Evolutionary conservation across 306 rosid genomes (phyloP).

Genomic region (Citrullus mucosospermus): DNA sequence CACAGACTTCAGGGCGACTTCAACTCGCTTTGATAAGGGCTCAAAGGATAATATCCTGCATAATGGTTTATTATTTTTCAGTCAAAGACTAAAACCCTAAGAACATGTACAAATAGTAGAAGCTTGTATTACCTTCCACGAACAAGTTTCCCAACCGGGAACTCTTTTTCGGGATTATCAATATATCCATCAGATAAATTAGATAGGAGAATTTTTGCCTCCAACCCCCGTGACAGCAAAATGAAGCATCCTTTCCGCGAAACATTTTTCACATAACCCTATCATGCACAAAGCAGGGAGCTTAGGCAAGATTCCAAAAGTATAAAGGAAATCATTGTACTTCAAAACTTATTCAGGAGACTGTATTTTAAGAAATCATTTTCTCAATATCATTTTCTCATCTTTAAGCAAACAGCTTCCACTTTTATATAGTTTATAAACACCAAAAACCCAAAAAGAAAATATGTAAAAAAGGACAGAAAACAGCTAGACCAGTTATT

Average conservation of each 20-base stretch:
- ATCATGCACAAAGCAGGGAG: conserved; percentile 10
- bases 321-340: background rate
- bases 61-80: conserved; percentile 17
- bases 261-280: conserved; percentile 83
- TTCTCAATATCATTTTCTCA: background rate
- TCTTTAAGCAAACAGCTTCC: background rate
- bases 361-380: background rate
- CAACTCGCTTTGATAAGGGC: conserved; percentile 74
- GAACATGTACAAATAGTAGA: background rate
- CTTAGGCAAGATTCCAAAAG: background rate
- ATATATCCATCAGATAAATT: conserved; percentile 66
- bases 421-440: background rate
- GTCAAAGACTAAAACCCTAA: background rate
- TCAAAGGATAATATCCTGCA: conserved; percentile 80
- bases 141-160: conserved; percentile 76
- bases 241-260: conserved; percentile 83
- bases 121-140: conserved; percentile 43
- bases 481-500: background rate
- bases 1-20: conserved; percentile 66
- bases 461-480: background rate
- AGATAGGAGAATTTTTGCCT: conserved; percentile 74
- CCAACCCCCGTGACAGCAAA: conserved; percentile 62
- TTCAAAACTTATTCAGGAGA: background rate
- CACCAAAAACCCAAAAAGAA: background rate
- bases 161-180: conserved; percentile 50